These are phyloP conservation scores for Nitzschia sp. DNA, from an alignment of 108 stramenopile species.

Conservation along the genomic window DNA sequence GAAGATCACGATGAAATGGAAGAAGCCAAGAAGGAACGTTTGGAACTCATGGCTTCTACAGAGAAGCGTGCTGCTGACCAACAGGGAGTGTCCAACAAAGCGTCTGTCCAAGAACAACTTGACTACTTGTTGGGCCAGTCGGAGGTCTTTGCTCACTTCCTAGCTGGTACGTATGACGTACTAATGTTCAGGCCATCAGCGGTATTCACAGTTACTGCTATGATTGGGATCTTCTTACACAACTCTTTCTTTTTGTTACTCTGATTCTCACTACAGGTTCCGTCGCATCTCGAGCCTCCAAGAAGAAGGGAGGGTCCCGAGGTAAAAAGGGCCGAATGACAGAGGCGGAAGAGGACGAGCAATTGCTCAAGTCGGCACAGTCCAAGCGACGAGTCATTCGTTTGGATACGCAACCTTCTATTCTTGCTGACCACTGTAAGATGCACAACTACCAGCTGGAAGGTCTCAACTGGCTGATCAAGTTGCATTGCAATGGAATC, in stretches of 20 bases:
- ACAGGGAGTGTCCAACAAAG: background rate
- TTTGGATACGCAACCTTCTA: conserved; percentile 86
- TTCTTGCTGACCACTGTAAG: conserved; percentile 71
- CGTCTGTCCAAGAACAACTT: conserved; percentile 54
- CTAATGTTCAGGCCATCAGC: conserved; percentile 12
- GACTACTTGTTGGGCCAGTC: conserved; percentile 92
- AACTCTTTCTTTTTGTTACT: conserved; percentile 16
- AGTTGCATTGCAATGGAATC: conserved; percentile 97
- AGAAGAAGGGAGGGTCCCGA: conserved; percentile 51
- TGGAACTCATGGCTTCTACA: conserved; percentile 65
- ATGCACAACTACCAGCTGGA: conserved; percentile 99
- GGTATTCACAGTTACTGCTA: background rate
- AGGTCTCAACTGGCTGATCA: conserved; percentile 99
- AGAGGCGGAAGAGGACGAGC: conserved; percentile 96
- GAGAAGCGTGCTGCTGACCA: conserved; percentile 20
- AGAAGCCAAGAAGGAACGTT: conserved; percentile 60
- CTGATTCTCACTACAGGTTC: conserved; percentile 48
- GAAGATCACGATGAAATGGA: conserved; percentile 58
- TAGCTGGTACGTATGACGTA: conserved; percentile 61
- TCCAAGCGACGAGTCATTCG: conserved; percentile 82
- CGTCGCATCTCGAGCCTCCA: conserved; percentile 38
- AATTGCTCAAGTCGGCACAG: conserved; percentile 86
- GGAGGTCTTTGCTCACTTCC: conserved; percentile 98
- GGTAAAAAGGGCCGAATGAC: conserved; percentile 84
- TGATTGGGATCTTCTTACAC: background rate